Conservation (phyloP, 495 filamentous ascomycete species). For the Lophiotrema nucula region DNA sequence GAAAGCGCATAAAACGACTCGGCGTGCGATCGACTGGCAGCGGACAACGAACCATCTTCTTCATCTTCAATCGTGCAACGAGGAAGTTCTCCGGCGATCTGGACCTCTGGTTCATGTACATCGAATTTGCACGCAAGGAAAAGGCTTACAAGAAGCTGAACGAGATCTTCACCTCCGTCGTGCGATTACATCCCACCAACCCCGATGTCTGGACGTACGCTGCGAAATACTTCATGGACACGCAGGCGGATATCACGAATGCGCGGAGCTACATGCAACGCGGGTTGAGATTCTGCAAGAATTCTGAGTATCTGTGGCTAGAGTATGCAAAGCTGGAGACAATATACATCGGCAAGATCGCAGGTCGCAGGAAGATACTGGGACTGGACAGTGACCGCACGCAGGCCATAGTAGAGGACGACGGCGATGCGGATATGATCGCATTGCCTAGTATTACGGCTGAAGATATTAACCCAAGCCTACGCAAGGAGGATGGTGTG, state of each 20-base stretch:
- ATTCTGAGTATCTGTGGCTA: conserved; percentile 69
- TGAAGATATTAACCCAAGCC: conserved; percentile 64
- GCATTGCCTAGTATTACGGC: conserved; percentile 61
- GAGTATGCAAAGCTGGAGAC: conserved; percentile 91
- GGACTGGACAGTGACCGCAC: conserved; percentile 56
- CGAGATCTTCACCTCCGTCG: conserved; percentile 68
- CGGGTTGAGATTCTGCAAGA: conserved; percentile 82
- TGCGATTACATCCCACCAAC: conserved; percentile 82
- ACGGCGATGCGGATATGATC: conserved; percentile 53
- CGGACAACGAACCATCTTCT: conserved; percentile 80
- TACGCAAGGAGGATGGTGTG: conserved; percentile 49
- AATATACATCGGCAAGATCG: conserved; percentile 82
- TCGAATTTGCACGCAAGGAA: conserved; percentile 73
- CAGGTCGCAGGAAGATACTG: conserved; percentile 65
- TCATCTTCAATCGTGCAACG: conserved; percentile 82
- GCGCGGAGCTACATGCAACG: conserved; percentile 85
- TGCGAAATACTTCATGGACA: conserved; percentile 70
- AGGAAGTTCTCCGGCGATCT: conserved; percentile 80
- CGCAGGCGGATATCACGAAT: conserved; percentile 77
- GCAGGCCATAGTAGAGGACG: conserved; percentile 43
- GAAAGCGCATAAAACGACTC: conserved; percentile 77
- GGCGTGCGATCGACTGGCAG: conserved; percentile 62
- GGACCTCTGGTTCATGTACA: conserved; percentile 87
- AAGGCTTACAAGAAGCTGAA: conserved; percentile 78
- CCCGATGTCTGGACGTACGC: conserved; percentile 86